Evolutionary conservation across 1,284 basidiomycete genomes (phyloP).

Genomic region (Trametes hirsuta): DNA sequence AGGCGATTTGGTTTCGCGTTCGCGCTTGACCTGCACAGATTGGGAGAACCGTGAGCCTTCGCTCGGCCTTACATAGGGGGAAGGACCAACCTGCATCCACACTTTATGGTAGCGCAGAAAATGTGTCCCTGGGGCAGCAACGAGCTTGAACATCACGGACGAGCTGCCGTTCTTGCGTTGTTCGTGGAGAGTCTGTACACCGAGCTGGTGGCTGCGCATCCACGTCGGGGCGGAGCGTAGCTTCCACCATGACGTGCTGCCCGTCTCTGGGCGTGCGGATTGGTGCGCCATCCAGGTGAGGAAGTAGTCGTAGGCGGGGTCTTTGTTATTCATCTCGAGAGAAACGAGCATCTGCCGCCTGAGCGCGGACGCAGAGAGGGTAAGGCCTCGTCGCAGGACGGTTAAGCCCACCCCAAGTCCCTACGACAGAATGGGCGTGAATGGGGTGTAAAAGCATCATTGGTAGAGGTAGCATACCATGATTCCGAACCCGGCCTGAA

Average conservation of each 20-base stretch:
- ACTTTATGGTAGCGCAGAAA: constrained; percentile 89
- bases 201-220: constrained; percentile 87
- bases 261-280: constrained; percentile 41
- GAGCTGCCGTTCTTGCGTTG: constrained; percentile 89
- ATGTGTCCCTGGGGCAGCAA: constrained; percentile 95
- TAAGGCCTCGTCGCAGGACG: constrained; percentile 70
- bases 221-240: constrained; percentile 45
- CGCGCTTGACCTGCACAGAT: constrained; percentile 78
- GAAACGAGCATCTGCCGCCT: constrained; percentile 92
- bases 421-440: constrained; percentile 43
- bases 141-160: constrained; percentile 87
- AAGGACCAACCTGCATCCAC: constrained; percentile 89
- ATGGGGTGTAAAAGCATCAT: background rate
- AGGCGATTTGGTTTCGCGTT: constrained; percentile 92
- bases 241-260: constrained; percentile 32
- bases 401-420: constrained; percentile 86
- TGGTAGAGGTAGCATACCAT: constrained; percentile 63
- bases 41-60: background rate
- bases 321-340: constrained; percentile 96
- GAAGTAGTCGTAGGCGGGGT: constrained; percentile 96
- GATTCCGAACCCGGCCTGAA: constrained; percentile 94
- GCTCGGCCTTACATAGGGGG: constrained; percentile 22
- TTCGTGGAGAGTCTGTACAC: constrained; percentile 91
- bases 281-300: constrained; percentile 93
- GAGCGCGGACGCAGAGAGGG: constrained; percentile 74